Percentiles rank a stretch among this genome's conserved stretches.
Conservation (phyloP, 2,329 filamentous ascomycete species). For the Aspergillus arachidicola region DNA sequence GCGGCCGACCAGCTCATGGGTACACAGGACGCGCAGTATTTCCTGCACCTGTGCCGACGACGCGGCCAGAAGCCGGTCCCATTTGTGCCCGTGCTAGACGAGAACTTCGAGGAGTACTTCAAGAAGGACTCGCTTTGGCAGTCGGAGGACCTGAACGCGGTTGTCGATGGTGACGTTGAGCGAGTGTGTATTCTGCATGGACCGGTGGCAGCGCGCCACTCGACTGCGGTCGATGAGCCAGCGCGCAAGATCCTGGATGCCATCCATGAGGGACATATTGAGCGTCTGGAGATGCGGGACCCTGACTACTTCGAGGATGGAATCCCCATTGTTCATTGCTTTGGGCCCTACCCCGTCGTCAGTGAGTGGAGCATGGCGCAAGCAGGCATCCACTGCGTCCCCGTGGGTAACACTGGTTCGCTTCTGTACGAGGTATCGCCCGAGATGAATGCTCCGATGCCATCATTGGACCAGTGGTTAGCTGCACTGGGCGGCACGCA, state of each 20-base stretch:
- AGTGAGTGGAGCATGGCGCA: conserved; percentile 65
- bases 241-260: conserved; percentile 92
- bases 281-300: conserved; percentile 53
- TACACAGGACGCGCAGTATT: conserved; percentile 96
- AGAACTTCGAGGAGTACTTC: conserved; percentile 99
- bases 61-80: conserved; percentile 94
- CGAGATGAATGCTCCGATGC: background rate
- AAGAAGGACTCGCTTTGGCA: conserved; percentile 99
- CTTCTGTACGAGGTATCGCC: background rate
- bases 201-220: conserved; percentile 91
- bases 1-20: conserved; percentile 91
- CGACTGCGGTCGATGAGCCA: conserved; percentile 86
- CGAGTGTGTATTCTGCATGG: conserved; percentile 96
- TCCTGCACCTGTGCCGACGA: conserved; percentile 87
- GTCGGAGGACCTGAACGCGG: conserved; percentile 93
- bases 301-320: conserved; percentile 77
- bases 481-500: conserved; percentile 4
- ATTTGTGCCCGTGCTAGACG: conserved; percentile 90
- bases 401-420: background rate
- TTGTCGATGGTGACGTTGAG: conserved; percentile 93
- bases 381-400: conserved; percentile 55
- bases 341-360: conserved; percentile 49
- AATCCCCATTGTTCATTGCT: conserved; percentile 92
- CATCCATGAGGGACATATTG: conserved; percentile 86
- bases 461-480: conserved; percentile 9